A percentile compares a stretch with the other conserved stretches of the same genome.
phyloP scores from a whole-genome alignment of 202 grass and related monocot species.

The Hordeum pubiflorum region DNA sequence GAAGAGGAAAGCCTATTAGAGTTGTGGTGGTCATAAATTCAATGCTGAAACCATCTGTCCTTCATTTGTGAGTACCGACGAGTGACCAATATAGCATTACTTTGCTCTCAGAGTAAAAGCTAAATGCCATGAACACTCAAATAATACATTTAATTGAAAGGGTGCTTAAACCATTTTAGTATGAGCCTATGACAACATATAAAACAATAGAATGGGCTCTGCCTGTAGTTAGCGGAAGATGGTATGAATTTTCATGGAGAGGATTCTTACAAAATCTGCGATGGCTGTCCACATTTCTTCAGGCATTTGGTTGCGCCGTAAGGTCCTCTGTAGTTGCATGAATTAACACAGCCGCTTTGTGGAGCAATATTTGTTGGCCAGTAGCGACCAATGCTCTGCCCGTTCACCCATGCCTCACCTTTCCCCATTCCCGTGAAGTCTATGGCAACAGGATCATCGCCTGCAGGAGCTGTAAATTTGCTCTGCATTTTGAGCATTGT shows the following conservation, averaged over 20 bases:
- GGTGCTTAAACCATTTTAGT: neutral
- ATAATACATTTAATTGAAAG: neutral
- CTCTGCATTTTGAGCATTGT: constrained; percentile 42
- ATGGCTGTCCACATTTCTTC: constrained; percentile 92
- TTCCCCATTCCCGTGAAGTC: constrained; percentile 95
- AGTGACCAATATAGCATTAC: neutral
- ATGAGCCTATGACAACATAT: neutral
- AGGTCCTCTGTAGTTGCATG: constrained; percentile 75
- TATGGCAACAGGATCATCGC: constrained; percentile 76
- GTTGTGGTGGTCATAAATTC: neutral
- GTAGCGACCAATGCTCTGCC: constrained; percentile 92
- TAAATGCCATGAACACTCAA: neutral
- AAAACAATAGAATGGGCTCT: neutral
- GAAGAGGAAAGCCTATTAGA: neutral
- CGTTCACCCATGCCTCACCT: constrained; percentile 93
- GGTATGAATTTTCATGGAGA: neutral
- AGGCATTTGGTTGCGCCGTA: constrained; percentile 66
- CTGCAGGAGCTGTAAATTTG: constrained; percentile 61
- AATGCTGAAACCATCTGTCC: neutral
- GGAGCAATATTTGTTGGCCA: constrained; percentile 75
- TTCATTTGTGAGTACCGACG: neutral
- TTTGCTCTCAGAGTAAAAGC: neutral
- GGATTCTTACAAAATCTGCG: constrained; percentile 65
- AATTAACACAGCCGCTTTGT: constrained; percentile 53
- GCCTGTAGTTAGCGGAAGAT: neutral